Conservation (phyloP, 768 basidiomycete species). For the Lentinula raphanica region DNA sequence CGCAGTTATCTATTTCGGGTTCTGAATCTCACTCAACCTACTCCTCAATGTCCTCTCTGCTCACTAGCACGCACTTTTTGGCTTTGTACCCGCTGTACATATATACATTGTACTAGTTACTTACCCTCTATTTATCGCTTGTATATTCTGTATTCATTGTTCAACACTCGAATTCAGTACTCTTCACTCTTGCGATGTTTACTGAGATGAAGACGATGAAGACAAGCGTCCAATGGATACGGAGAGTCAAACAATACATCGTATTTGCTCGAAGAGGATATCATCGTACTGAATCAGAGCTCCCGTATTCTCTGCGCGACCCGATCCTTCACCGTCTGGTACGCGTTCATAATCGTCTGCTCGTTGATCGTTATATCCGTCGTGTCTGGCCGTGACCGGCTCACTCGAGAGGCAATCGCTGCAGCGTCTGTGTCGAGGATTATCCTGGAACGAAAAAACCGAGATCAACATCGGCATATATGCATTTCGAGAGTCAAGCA, state of each 20-base stretch:
- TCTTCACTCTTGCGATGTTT: too few species aligned
- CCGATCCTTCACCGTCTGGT: slow-evolving; percentile 83
- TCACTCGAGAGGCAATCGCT: slow-evolving; percentile 93
- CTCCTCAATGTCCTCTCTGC: neutral
- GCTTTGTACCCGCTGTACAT: neutral
- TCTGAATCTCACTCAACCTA: neutral
- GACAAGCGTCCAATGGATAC: too few species aligned
- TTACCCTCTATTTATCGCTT: neutral
- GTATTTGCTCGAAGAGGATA: too few species aligned
- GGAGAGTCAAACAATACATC: too few species aligned
- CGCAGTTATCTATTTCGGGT: neutral
- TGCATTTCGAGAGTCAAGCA: too few species aligned
- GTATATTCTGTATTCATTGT: neutral
- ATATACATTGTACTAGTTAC: neutral
- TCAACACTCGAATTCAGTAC: neutral
- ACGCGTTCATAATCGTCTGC: slow-evolving; percentile 90
- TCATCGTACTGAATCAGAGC: too few species aligned
- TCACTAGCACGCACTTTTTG: neutral
- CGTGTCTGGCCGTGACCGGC: slow-evolving; percentile 86
- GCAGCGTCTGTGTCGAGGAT: slow-evolving; percentile 95
- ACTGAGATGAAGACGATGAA: too few species aligned
- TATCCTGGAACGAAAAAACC: slow-evolving; percentile 47
- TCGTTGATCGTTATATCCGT: slow-evolving; percentile 98
- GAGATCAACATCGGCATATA: too few species aligned
- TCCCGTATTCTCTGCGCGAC: slow-evolving; percentile 80